Base-by-base conservation (phyloP, 1,284 basidiomycete species). In the Filobasidium uniguttulatum region DNA sequence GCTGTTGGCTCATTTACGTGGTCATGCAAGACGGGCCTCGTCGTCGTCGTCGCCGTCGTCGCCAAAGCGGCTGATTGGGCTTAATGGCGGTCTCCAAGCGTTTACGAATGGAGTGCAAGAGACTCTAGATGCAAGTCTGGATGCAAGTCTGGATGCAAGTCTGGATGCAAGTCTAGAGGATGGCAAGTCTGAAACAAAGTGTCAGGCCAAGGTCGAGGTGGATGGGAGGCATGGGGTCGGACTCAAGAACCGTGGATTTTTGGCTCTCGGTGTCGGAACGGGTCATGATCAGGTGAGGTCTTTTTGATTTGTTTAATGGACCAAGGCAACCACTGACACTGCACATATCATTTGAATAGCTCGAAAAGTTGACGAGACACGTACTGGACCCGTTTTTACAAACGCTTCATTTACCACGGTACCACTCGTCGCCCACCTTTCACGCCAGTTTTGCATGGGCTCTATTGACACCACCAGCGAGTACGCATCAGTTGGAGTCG, bases 381-480 rank as follows among this genome's bases (percentile, higher is more conserved):
- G 47, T 46, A 8, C 51, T 67, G 8, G 57, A 64, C 41, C 65
- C 60, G 1, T 55, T 65, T 25, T 52, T 69, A 8, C 20, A 47
- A 10, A 49, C 50, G 1, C 40, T 59, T 9, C 65, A 66, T 48
- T 49, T 67, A 15, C 65, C 65, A 7, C 53, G 50, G 33, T 68
- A 70, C 48, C 65, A 67, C 46, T 44, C 53, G 9, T 49, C 62
- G 22, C 63, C 68, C 20, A 63, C 67, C 52, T 68, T 66, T 44
- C 68, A 70, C 45, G 56, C 68, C 10, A 65, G 62, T 3, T 58
- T 70, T 30, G 68, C 63, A 8, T 70, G 68, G 68, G 57, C 56
- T 23, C 53, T 67, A 5, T 19, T 36, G 54, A n/a, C n/a, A n/a
- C n/a, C n/a, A n/a, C n/a, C n/a, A n/a, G n/a, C n/a, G n/a, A n/a